Evolutionary conservation across 73 alveolate species (phyloP).

Genomic region (Paramecium sonneborni): DNA sequence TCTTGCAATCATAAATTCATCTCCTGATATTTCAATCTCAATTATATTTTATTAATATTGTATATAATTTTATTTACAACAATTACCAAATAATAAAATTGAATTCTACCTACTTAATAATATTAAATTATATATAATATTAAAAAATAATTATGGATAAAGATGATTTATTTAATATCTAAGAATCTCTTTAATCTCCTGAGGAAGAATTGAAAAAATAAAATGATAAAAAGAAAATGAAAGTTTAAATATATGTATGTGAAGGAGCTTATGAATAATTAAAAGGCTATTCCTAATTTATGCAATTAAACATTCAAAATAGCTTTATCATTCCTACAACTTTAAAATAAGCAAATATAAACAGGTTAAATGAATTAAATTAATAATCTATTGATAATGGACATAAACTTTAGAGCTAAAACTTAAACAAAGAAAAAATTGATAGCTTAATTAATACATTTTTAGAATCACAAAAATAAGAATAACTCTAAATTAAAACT

Average conservation of each 20-base stretch:
- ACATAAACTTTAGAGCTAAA: background rate
- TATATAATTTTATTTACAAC: background rate
- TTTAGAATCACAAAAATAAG: background rate
- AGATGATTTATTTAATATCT: background rate
- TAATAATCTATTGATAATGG: background rate
- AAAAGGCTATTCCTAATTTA: background rate
- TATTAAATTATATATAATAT: too few relatives aligned
- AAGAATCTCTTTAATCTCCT: background rate
- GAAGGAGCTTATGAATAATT: background rate
- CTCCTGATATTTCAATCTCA: background rate
- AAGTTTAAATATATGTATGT: background rate
- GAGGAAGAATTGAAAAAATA: background rate
- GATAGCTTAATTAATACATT: background rate
- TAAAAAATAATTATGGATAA: background rate
- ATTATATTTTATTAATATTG: background rate
- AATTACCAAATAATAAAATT: too few relatives aligned
- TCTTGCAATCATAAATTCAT: background rate
- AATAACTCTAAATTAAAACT: background rate
- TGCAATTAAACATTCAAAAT: background rate
- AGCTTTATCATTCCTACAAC: background rate
- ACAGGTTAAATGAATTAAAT: background rate
- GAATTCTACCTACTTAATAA: too few relatives aligned
- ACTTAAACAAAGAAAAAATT: background rate
- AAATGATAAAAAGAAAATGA: conserved; percentile 16
- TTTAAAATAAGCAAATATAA: background rate